Evolutionary conservation across 176 grass and related monocot species (phyloP).

Genomic region (Musa troglodytarum): DNA sequence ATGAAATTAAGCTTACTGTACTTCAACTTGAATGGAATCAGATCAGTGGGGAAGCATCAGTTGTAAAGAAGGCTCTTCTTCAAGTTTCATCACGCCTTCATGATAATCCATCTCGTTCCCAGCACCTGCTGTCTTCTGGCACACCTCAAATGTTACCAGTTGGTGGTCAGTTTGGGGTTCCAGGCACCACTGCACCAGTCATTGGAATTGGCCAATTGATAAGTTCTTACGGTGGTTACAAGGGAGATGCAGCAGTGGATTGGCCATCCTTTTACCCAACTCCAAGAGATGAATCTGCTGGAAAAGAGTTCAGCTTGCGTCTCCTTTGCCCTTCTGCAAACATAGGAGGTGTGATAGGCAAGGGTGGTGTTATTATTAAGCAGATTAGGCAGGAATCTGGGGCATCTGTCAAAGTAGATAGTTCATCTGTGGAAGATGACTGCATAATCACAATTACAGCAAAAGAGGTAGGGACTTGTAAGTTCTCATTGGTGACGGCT

Average conservation of each 20-base stretch:
- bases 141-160: constrained; percentile 35
- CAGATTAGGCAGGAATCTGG: constrained; percentile 96
- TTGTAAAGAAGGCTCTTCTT: constrained; percentile 82
- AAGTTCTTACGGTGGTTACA: constrained; percentile 61
- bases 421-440: constrained; percentile 58
- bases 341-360: constrained; percentile 91
- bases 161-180: constrained; percentile 43
- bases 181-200: constrained; percentile 37
- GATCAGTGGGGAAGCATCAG: constrained; percentile 60
- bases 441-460: constrained; percentile 93
- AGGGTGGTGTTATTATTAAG: constrained; percentile 88
- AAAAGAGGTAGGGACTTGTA: constrained; percentile 49
- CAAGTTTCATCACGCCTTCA: constrained; percentile 80
- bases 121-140: constrained; percentile 52
- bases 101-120: constrained; percentile 90
- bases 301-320: constrained; percentile 81
- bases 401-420: constrained; percentile 86
- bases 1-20: not conserved
- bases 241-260: constrained; percentile 54
- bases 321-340: constrained; percentile 57
- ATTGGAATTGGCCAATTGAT: constrained; percentile 54
- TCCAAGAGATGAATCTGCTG: constrained; percentile 61
- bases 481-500: not conserved
- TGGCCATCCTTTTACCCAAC: constrained; percentile 65
- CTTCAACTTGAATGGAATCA: constrained; percentile 26